Base-by-base conservation (phyloP, 2,329 filamentous ascomycete species). In the Ceratocystis diversiconidia region DNA sequence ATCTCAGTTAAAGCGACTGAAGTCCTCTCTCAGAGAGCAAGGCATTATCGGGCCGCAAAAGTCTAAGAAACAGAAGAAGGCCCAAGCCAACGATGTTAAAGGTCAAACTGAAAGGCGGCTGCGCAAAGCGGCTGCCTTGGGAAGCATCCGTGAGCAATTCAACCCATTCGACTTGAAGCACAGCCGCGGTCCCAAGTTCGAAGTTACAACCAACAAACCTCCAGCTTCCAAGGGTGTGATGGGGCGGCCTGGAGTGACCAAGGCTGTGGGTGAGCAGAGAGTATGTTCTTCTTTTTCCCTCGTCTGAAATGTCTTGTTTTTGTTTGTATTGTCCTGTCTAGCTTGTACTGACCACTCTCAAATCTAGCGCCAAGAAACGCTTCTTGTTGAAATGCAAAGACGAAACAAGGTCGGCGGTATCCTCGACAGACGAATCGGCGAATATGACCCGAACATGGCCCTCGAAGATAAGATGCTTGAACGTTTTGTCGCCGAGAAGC, bases 81-180 rank as follows among this genome's bases (percentile, higher is more conserved):
- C 88, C 73, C 81, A 83, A 72, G 84, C 81, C 64, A 85, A 86
- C 74, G 85, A 85, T 75, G 83, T 81, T 63, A 84, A 83, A 66
- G 82, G 80, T 69, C 84, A 82, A 69, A 78, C 77, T 70, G 86
- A 92, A 72, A 89, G 90, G 75, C 86, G 89, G 68, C 81, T 90
- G 30, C 85, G 90, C 73, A 85, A 88, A 72, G 84, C 87, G 72
- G 86, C 85, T 65, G 89, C 91, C 17, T 80, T 99, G 69, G 85
- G 89, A 71, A 85, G 84, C 66, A 96, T 99, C 73, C 88, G 94
- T 73, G 92, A 97, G 72, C 88, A 92, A 70, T 97, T 97, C 82
- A 99, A 99, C 74, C 94, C 94, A 0, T 99, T 99, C 76, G 94
- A 99, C 73, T 84, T 96, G 74, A 95, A 95, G 76, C 85, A 88